A percentile compares a stretch with the other conserved stretches of the same genome.
phyloP scores from a whole-genome alignment of 495 filamentous ascomycete genomes.

The Filosporella fistucella region DNA sequence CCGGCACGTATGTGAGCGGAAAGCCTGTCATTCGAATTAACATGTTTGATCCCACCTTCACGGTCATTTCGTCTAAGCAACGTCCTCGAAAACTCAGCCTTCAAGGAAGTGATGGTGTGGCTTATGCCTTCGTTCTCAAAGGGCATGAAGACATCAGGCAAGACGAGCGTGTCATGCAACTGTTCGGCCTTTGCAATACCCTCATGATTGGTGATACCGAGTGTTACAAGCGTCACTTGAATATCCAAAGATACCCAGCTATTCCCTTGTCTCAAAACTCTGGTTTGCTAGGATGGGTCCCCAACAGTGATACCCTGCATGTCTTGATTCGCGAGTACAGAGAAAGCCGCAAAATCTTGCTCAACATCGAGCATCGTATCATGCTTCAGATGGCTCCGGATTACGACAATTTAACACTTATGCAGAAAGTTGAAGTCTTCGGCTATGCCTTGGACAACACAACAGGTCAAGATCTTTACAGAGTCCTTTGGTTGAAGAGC shows the following conservation, averaged over 20 bases:
- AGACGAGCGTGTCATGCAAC: constrained; percentile 98
- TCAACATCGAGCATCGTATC: constrained; percentile 98
- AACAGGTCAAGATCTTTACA: constrained; percentile 96
- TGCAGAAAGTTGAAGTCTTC: constrained; percentile 99
- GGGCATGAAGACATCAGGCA: constrained; percentile 98
- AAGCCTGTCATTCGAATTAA: constrained; percentile 81
- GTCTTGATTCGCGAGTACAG: constrained; percentile 95
- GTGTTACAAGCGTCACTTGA: constrained; percentile 92
- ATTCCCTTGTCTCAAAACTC: constrained; percentile 96
- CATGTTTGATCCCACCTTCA: constrained; percentile 82
- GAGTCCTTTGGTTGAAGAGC: constrained; percentile 96
- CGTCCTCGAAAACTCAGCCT: constrained; percentile 85
- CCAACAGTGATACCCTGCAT: constrained; percentile 94
- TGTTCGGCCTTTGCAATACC: constrained; percentile 95
- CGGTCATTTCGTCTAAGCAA: constrained; percentile 95
- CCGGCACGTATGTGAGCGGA: constrained; percentile 88
- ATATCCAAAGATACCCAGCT: constrained; percentile 89
- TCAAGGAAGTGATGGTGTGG: constrained; percentile 78
- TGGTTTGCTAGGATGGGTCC: constrained; percentile 94
- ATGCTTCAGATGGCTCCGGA: constrained; percentile 99
- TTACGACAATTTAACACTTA: constrained; percentile 95
- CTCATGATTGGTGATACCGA: constrained; percentile 88
- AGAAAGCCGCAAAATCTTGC: constrained; percentile 90
- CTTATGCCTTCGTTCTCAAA: constrained; percentile 86
- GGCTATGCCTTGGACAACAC: constrained; percentile 98